Evolutionary conservation across 2,329 filamentous ascomycete genomes (phyloP).

Genomic region (Mariannaea sp.): DNA sequence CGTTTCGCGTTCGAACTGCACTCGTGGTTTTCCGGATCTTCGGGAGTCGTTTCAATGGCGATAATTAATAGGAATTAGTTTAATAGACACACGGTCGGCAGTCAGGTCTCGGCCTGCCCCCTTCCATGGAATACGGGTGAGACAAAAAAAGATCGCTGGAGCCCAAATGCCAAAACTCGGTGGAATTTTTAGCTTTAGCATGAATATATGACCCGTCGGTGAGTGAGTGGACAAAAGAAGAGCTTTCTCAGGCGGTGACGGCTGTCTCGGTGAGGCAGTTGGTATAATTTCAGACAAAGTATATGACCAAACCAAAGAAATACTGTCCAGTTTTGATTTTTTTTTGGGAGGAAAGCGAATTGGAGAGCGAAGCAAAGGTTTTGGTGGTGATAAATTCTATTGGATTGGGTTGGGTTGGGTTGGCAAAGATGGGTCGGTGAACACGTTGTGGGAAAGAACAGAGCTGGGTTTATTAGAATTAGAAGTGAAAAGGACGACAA

Average conservation of each 20-base stretch:
- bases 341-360: constrained; percentile 5
- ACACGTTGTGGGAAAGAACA: neutral
- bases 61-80: constrained; percentile 20
- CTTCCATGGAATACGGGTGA: constrained; percentile 18
- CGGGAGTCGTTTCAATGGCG: neutral
- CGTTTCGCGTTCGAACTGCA: neutral
- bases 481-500: constrained; percentile 6
- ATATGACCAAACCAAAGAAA: neutral
- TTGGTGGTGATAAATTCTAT: neutral
- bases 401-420: neutral
- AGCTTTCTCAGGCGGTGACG: neutral
- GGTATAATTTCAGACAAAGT: neutral
- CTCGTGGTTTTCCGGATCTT: neutral
- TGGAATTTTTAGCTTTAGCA: neutral
- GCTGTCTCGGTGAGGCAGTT: neutral
- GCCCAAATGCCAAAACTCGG: neutral
- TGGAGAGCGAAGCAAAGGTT: constrained; percentile 7
- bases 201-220: neutral
- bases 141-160: constrained; percentile 12
- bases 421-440: too few species aligned
- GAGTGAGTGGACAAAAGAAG: neutral
- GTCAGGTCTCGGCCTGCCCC: constrained; percentile 9
- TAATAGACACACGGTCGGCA: neutral
- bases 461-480: neutral
- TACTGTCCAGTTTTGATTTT: constrained; percentile 1